phyloP scores from a whole-genome alignment of 768 basidiomycete species.

The Aureoboletus auriporus region DNA sequence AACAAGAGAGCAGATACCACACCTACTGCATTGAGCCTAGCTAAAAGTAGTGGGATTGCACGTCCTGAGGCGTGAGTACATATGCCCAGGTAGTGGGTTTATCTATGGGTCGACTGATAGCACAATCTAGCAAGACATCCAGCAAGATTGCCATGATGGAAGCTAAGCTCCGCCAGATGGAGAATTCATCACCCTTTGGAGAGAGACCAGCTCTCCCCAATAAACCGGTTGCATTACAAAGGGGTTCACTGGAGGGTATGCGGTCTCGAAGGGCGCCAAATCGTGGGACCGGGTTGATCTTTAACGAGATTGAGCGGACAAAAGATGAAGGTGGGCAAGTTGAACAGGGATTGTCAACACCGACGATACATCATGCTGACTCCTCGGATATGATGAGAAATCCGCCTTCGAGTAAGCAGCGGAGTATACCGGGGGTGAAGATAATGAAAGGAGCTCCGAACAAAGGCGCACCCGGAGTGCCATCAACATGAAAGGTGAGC shows the following conservation, averaged over 20 bases:
- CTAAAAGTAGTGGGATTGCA: conserved; percentile 63
- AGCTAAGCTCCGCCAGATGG: conserved; percentile 87
- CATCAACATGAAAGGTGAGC: conserved; percentile 7
- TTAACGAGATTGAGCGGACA: not conserved
- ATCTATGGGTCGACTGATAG: conserved; percentile 7
- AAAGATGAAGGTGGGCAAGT: not conserved
- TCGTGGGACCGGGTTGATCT: not conserved
- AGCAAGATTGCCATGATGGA: conserved; percentile 96
- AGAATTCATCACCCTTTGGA: conserved; percentile 27
- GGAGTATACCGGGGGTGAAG: conserved; percentile 31
- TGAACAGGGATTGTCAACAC: not conserved
- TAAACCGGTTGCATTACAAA: conserved; percentile 12
- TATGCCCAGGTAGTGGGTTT: not conserved
- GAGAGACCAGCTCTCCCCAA: conserved; percentile 21
- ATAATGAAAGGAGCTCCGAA: conserved; percentile 23
- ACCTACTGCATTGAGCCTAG: conserved; percentile 83
- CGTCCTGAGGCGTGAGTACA: conserved; percentile 45
- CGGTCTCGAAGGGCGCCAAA: conserved; percentile 1
- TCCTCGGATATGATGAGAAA: conserved; percentile 13
- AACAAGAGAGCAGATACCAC: conserved; percentile 53
- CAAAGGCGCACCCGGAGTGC: conserved; percentile 9
- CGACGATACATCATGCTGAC: conserved; percentile 6
- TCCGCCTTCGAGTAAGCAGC: conserved; percentile 18
- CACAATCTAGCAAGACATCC: conserved; percentile 50
- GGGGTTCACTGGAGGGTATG: not conserved